These are phyloP conservation scores for Suillus tomentosus DNA, from an alignment of 768 basidiomycete species.

Conservation along the genomic window DNA sequence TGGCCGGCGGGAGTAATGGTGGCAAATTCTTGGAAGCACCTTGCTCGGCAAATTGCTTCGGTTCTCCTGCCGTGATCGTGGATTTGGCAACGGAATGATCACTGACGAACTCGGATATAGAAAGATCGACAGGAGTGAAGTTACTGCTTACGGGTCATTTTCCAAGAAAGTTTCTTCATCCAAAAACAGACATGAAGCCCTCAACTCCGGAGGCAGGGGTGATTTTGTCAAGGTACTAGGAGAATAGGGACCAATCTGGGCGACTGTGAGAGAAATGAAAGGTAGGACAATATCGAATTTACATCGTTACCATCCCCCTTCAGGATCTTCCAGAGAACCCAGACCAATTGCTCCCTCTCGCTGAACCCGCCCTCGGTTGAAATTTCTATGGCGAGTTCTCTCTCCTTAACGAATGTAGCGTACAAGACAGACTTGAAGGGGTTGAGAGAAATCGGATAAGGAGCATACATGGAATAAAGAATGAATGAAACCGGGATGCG, in stretches of 20 bases:
- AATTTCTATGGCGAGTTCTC: conserved; percentile 57
- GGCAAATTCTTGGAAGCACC: conserved; percentile 7
- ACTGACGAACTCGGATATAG: conserved; percentile 24
- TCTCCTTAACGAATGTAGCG: conserved; percentile 67
- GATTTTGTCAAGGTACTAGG: conserved; percentile 72
- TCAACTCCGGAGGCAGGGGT: conserved; percentile 73
- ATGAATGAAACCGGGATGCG: conserved; percentile 81
- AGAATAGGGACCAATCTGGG: conserved; percentile 82
- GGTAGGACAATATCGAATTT: conserved; percentile 11
- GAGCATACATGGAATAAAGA: conserved; percentile 77
- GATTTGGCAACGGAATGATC: conserved; percentile 14
- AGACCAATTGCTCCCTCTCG: conserved; percentile 76
- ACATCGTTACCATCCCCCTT: conserved; percentile 84
- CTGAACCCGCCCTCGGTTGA: conserved; percentile 51
- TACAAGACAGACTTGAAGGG: conserved; percentile 78
- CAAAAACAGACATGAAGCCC: conserved; percentile 69
- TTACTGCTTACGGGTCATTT: conserved; percentile 46
- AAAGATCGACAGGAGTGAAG: conserved; percentile 4
- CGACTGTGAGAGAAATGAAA: conserved; percentile 12
- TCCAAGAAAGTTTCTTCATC: conserved; percentile 59
- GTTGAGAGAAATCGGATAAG: conserved; percentile 77
- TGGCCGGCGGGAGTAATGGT: conserved; percentile 9
- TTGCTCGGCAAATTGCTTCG: conserved; percentile 10
- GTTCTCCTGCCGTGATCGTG: conserved; percentile 14
- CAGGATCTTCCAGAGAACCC: conserved; percentile 87